Percentiles rank a stretch among this genome's conserved stretches.
Conservation (phyloP, 169 alveolate genomes). For the Eimeria tenella region DNA sequence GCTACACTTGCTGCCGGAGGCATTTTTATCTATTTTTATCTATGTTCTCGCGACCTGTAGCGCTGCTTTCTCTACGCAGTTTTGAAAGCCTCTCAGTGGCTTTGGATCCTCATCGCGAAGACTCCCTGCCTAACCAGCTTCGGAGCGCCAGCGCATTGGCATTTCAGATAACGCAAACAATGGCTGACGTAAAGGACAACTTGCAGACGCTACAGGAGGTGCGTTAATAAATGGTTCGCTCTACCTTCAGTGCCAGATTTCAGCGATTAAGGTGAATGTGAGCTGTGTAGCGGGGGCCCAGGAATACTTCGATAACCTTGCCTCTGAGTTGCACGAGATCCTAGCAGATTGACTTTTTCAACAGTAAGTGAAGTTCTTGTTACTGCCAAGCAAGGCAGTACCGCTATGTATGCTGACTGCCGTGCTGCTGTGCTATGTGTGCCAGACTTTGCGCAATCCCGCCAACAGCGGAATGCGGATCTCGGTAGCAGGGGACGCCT, state of each 20-base stretch:
- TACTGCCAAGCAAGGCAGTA: too few species aligned
- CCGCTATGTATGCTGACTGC: background rate
- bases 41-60: background rate
- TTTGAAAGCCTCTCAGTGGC: slow-evolving; percentile 21
- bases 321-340: too few species aligned
- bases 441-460: background rate
- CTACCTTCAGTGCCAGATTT: background rate
- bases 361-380: too few species aligned
- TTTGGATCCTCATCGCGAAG: background rate
- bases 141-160: background rate
- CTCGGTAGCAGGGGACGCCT: background rate
- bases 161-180: background rate
- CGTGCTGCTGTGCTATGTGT: background rate
- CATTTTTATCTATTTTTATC: too few species aligned
- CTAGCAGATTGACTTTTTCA: too few species aligned
- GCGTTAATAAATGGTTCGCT: background rate
- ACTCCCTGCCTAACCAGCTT: slow-evolving; percentile 36
- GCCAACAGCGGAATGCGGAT: slow-evolving; percentile 20
- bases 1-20: background rate
- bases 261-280: background rate
- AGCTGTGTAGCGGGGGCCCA: too few species aligned
- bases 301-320: too few species aligned
- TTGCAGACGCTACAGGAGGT: slow-evolving; percentile 58
- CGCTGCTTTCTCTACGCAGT: background rate
- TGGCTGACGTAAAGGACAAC: background rate